Evolutionary conservation across 2,329 filamentous ascomycete genomes (phyloP), one percentile per base, ranked within the genome.

Genomic region (Aureobasidium melanogenum): DNA sequence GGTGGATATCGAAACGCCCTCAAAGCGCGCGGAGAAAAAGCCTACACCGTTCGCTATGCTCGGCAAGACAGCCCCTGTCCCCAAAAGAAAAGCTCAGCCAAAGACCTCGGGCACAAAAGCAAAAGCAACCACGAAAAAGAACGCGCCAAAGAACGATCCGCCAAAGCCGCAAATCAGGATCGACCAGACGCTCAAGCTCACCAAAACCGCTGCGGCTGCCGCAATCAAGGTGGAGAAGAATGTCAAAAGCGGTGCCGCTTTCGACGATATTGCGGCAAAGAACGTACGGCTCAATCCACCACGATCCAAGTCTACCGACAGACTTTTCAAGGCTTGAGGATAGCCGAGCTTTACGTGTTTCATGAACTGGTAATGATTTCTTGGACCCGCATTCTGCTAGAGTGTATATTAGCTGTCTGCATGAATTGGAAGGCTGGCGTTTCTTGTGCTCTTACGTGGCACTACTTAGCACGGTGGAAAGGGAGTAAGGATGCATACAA

Each of bases 1-100:
- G 44, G 67, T 68, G 46, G 70, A 68, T 9, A 60, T 71, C n/a
- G 65, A 68, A 32, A 73, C 71, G n/a, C 71, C 71, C 9, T 69
- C 68, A 17, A 71, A 70, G 52, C 69, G 68, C 32, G 44, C 56
- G 5, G 56, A 59, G 9, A 64, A 65, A 47, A 65, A 64, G 22
- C 26, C 36, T 15, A 52, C 22, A 17, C 62, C 58, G 7, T 57
- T 50, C 46, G 60, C 59, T 22, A 15, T 61, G 24, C 66, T 66
- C 28, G 64, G 66, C 39, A 64, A 64, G 46, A 39, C 46, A 34
- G 63, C 61, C 9, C 52, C 65, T 32, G 10, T 61, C 22, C 10
- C 32, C 26, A 60, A 59, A 46, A 28, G 43, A 46, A 57, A 61
- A 9, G 24, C 44, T 9, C 22, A 32, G 8, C 28, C 38, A n/a